Evolutionary conservation across 352 stramenopile genomes (phyloP), one percentile per base, ranked within the genome.

Genomic region (Pythium volutum): DNA sequence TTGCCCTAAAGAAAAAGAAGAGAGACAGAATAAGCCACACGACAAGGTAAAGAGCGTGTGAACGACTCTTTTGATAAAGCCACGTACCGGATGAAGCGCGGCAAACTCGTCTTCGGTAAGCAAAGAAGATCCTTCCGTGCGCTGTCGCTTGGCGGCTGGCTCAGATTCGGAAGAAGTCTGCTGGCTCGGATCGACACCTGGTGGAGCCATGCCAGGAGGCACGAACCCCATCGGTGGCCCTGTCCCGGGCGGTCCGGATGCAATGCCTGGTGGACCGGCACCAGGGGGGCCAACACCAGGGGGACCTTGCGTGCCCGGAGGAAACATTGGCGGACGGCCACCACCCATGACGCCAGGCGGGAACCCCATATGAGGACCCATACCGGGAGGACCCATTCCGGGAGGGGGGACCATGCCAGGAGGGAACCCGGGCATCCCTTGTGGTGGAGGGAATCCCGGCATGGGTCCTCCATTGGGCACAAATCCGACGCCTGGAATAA

Each of bases 41-140:
- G n/a, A n/a, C n/a, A n/a, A n/a, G n/a, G n/a, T n/a, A n/a, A n/a
- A n/a, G n/a, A n/a, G n/a, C n/a, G n/a, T n/a, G n/a, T n/a, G n/a
- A n/a, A n/a, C n/a, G n/a, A n/a, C n/a, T n/a, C n/a, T n/a, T n/a
- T n/a, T n/a, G n/a, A n/a, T n/a, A n/a, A n/a, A n/a, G 8, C 31
- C 31, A 74, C 72, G 12, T 78, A 93, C 85, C 59, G 84, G 84
- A 76, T 92, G 81, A 48, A 81, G 58, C 9, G 70, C 69, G 25
- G 81, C 83, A 64, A 94, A 96, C 53, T 94, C 87, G 18, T 82
- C 75, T 53, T 94, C 87, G 0, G 87, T 77, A n/a, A 96, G 47
- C 46, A 96, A 63, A 1, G 74, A 81, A 2, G 69, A 61, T 0
- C 59, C 76, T 50, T 91, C 79, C 16, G 76, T 87, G 33, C 84